A percentile compares a stretch with the other conserved stretches of the same genome.
These are phyloP conservation scores for Gaeumannomyces tritici DNA, from an alignment of 2,329 filamentous ascomycete species.

Conservation along the genomic window DNA sequence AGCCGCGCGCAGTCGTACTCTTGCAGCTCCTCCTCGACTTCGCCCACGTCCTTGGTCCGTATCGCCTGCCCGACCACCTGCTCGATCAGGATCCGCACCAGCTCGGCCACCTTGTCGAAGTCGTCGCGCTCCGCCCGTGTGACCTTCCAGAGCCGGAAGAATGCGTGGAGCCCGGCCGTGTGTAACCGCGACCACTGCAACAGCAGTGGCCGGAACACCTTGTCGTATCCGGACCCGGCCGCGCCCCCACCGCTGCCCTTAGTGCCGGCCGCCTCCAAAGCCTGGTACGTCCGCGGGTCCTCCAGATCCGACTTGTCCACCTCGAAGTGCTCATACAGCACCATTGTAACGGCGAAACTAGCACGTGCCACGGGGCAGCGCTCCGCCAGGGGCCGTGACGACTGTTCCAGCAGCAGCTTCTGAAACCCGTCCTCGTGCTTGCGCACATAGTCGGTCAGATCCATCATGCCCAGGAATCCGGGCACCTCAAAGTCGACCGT, in stretches of 20 bases:
- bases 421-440: slow-evolving; percentile 90
- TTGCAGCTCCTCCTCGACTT: slow-evolving; percentile 80
- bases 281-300: slow-evolving; percentile 56
- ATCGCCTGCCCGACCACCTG: slow-evolving; percentile 77
- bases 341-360: slow-evolving; percentile 76
- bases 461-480: slow-evolving; percentile 95
- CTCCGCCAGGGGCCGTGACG: slow-evolving; percentile 57
- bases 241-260: slow-evolving; percentile 1
- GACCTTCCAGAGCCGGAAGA: slow-evolving; percentile 86
- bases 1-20: slow-evolving; percentile 74
- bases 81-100: slow-evolving; percentile 82
- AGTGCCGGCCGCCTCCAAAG: slow-evolving; percentile 44
- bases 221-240: slow-evolving; percentile 45
- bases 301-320: slow-evolving; percentile 76
- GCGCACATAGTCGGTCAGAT: slow-evolving; percentile 84
- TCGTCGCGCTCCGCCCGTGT: slow-evolving; percentile 79
- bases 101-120: slow-evolving; percentile 86
- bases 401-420: slow-evolving; percentile 84
- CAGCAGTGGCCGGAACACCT: slow-evolving; percentile 75
- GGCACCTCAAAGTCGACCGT: slow-evolving; percentile 75
- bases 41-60: slow-evolving; percentile 73
- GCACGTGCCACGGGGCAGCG: slow-evolving; percentile 82
- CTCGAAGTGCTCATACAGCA: slow-evolving; percentile 92
- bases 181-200: slow-evolving; percentile 92
- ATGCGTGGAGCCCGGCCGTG: slow-evolving; percentile 73